phyloP scores from a whole-genome alignment of 75 land plant genomes.

The Chamaecyparis obtusa region DNA sequence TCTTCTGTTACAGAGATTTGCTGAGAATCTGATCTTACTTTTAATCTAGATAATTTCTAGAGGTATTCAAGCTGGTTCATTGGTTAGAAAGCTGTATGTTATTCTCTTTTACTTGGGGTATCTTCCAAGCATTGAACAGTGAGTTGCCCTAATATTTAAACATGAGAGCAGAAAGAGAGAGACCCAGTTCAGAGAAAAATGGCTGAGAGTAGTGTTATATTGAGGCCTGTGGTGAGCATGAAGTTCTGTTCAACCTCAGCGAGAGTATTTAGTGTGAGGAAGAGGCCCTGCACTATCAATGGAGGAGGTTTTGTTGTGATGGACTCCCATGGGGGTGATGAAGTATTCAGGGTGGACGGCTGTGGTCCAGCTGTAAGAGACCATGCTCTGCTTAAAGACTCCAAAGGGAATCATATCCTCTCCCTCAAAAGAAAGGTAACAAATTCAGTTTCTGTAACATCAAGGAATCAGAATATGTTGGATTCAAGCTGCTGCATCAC shows the following conservation, averaged over 20 bases:
- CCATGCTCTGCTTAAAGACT: conserved; percentile 39
- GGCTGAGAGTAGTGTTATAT: background rate
- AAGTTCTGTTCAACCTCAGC: conserved; percentile 35
- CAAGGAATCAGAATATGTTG: too few species aligned
- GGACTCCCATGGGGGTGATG: conserved; percentile 17
- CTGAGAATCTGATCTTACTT: background rate
- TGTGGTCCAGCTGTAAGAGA: conserved; percentile 33
- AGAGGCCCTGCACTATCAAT: conserved; percentile 42
- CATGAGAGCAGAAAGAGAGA: too few species aligned
- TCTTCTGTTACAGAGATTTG: too few species aligned
- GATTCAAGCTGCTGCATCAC: too few species aligned
- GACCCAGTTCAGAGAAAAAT: background rate
- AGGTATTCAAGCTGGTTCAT: background rate
- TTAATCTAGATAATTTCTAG: too few species aligned
- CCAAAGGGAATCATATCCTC: conserved; percentile 25
- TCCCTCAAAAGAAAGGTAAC: conserved; percentile 29
- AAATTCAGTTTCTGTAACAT: background rate
- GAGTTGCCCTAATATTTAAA: too few species aligned
- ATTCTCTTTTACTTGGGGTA: too few species aligned
- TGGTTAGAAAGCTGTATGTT: background rate
- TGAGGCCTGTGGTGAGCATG: conserved; percentile 41
- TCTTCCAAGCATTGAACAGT: too few species aligned
- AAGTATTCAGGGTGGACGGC: conserved; percentile 48
- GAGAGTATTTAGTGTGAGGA: conserved; percentile 36
- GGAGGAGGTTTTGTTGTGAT: conserved; percentile 68